Evolutionary conservation across 2,329 filamentous ascomycete genomes (phyloP), one percentile per base, ranked within the genome.

Genomic region (Penicillium capsulatum): DNA sequence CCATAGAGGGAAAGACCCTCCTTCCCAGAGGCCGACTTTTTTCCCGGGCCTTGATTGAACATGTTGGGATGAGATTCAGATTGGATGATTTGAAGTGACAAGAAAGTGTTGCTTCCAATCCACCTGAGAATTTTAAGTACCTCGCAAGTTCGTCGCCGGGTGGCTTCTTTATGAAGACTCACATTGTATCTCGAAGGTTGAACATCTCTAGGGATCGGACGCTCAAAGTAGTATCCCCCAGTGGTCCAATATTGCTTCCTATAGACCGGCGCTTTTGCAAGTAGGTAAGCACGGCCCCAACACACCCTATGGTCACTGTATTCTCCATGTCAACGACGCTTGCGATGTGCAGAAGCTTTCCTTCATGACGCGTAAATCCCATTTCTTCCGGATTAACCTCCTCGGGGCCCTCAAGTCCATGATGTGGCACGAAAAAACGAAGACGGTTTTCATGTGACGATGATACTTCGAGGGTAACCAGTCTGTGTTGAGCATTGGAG

Each of bases 1-100:
- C 86, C 90, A 60, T 85, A 95, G 0, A 95, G 68, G 0, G 87
- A 97, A 1, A 92, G 72, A 11, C 80, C 84, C 66, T 94, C 89
- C 61, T 91, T 95, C 1, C 77, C 76, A 14, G 77, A 81, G 1
- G 76, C 79, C 17, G 71, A 74, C 19, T 73, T 72, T 48, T 71
- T 77, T 5, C 74, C 76, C 2, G 81, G 79, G 0, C 84, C 85
- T 65, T 84, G 83, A 52, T 83, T 85, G 47, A 91, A 84, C 33
- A 78, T 81, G 56, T 88, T 89, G 3, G 87, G 90, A 61, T 94
- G 88, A 8, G 79, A 79, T 60, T 96, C 90, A 1, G 84, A 80
- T 39, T 84, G 83, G 17, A 95, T 73, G 17, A 98, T 86, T 54
- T 96, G 91, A 7, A 98, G 74, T 1, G 89, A 89, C 10, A 79